Percentiles rank a stretch among this genome's conserved stretches.
These are phyloP conservation scores for Linum usitatissimum DNA, from an alignment of 345 rosid genomes.

Conservation along the genomic window DNA sequence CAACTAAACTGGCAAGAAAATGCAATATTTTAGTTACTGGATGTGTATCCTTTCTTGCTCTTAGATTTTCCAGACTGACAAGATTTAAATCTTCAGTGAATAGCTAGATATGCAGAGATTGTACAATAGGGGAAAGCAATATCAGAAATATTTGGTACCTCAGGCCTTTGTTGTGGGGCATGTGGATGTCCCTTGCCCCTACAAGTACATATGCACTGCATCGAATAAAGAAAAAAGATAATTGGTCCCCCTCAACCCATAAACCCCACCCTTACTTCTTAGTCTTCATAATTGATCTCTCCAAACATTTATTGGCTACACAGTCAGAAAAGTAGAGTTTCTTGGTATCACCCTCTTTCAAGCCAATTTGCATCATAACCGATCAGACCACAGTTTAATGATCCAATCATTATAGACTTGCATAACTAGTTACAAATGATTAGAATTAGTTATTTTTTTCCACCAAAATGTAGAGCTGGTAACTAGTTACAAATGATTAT, in stretches of 20 bases:
- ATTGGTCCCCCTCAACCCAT: neutral
- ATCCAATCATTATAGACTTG: too few relatives aligned
- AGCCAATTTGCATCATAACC: too few relatives aligned
- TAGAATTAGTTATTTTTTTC: too few relatives aligned
- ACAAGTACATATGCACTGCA: neutral
- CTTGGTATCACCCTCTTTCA: too few relatives aligned
- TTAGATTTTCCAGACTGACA: neutral
- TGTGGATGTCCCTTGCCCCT: neutral
- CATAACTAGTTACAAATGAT: neutral
- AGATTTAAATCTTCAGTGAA: neutral
- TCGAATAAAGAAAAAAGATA: neutral
- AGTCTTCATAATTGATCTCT: neutral
- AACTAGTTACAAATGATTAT: too few relatives aligned
- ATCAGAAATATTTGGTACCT: neutral
- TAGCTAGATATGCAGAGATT: neutral
- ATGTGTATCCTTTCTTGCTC: too few relatives aligned
- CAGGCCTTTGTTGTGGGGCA: neutral
- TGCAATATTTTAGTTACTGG: too few relatives aligned
- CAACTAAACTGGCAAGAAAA: too few relatives aligned
- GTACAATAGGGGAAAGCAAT: neutral
- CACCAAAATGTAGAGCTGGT: too few relatives aligned
- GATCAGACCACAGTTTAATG: too few relatives aligned
- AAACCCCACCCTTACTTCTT: neutral
- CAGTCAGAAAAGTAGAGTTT: too few relatives aligned
- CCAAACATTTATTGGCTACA: too few relatives aligned